Percentiles rank a stretch among this genome's conserved stretches.
phyloP scores from a whole-genome alignment of 768 basidiomycete genomes.

The Suillus luteus region DNA sequence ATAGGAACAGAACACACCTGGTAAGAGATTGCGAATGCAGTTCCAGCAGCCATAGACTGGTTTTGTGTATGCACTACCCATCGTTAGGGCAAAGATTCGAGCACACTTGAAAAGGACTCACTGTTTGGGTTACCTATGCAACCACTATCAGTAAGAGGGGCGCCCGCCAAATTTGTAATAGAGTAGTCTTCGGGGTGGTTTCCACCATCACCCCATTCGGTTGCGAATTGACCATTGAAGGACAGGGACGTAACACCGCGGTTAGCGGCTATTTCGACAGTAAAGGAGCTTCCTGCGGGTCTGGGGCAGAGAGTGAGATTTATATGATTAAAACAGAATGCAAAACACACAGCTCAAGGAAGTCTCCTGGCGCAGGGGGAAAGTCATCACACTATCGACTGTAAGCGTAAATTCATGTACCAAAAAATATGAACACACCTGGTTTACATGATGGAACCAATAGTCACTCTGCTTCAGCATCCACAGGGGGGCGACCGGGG shows the following conservation, averaged over 20 bases:
- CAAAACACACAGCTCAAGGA: conserved; percentile 42
- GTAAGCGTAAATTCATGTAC: conserved; percentile 34
- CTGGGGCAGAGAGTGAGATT: conserved; percentile 25
- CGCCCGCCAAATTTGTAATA: conserved; percentile 23
- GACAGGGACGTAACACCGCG: conserved; percentile 49
- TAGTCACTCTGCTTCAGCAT: conserved; percentile 42
- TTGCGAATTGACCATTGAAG: conserved; percentile 39
- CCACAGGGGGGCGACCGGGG: conserved; percentile 45
- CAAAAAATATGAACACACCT: conserved; percentile 33
- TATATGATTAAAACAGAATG: background rate
- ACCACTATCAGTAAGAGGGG: conserved; percentile 7
- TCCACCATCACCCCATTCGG: conserved; percentile 50
- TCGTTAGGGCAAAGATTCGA: conserved; percentile 6
- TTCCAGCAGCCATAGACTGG: conserved; percentile 51
- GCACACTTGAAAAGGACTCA: conserved; percentile 26
- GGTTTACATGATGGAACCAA: conserved; percentile 37
- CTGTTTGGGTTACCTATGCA: conserved; percentile 54
- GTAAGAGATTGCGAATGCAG: conserved; percentile 59
- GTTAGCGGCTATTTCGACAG: conserved; percentile 51
- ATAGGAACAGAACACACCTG: conserved; percentile 30
- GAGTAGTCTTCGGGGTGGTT: conserved; percentile 48
- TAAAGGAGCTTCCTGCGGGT: conserved; percentile 50
- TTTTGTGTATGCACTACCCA: conserved; percentile 54
- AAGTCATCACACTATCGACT: conserved; percentile 47
- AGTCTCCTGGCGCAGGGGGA: conserved; percentile 44